Evolutionary conservation across 176 grass and related monocot species (phyloP).

Genomic region (Coix lacrymajobi): DNA sequence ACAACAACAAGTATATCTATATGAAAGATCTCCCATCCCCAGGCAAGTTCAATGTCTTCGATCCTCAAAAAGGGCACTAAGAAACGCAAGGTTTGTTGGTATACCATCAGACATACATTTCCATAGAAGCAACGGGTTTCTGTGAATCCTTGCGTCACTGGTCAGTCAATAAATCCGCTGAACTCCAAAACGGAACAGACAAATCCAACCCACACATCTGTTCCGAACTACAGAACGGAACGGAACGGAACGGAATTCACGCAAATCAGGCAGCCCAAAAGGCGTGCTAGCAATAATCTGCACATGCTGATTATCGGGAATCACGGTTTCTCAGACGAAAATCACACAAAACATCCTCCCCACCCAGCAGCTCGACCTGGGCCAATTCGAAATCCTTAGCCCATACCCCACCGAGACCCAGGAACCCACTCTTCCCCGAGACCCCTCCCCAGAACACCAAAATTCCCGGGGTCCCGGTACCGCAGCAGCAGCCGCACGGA

Average conservation of each 20-base stretch:
- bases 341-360: neutral
- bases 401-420: neutral
- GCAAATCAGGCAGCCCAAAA: neutral
- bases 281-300: constrained; percentile 2
- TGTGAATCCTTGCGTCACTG: neutral
- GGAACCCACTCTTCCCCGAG: neutral
- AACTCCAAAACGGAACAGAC: neutral
- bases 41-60: neutral
- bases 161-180: neutral
- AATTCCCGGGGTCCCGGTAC: neutral
- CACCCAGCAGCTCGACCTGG: neutral
- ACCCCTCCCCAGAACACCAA: neutral
- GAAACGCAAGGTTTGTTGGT: neutral
- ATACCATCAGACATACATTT: neutral
- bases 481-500: neutral
- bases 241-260: neutral
- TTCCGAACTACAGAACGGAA: neutral
- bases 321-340: neutral
- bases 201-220: neutral
- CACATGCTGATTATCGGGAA: neutral
- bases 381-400: neutral
- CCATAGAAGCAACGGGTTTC: neutral
- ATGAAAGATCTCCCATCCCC: neutral
- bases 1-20: neutral
- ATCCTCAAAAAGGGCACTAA: neutral